Percentiles rank a stretch among this genome's conserved stretches.
phyloP scores from a whole-genome alignment of 495 filamentous ascomycete species.

The Aspergillus avenaceus region DNA sequence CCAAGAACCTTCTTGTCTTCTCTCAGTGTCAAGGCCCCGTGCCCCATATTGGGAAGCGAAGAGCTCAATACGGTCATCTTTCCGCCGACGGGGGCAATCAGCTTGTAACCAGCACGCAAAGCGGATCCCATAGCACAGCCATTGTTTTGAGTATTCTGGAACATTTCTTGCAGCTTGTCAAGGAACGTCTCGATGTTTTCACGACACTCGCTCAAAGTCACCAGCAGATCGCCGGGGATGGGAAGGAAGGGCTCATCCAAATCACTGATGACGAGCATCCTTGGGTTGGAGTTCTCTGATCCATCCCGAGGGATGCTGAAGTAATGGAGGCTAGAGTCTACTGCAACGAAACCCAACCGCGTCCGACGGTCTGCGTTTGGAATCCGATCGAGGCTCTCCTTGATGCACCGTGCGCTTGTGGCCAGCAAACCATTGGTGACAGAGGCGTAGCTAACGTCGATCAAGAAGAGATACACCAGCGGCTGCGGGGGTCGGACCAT shows the following conservation, averaged over 20 bases:
- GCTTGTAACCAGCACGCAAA: conserved; percentile 86
- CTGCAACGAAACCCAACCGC: conserved; percentile 88
- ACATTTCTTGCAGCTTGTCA: conserved; percentile 90
- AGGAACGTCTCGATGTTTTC: conserved; percentile 89
- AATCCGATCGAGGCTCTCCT: conserved; percentile 94
- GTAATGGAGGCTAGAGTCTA: conserved; percentile 93
- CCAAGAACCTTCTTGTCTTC: conserved; percentile 97
- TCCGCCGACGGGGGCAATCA: conserved; percentile 88
- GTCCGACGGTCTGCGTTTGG: conserved; percentile 94
- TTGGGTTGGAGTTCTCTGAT: conserved; percentile 74
- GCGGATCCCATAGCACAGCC: conserved; percentile 91
- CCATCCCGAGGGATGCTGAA: conserved; percentile 88
- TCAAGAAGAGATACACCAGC: conserved; percentile 94
- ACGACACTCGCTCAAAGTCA: conserved; percentile 84
- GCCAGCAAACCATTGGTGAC: conserved; percentile 92
- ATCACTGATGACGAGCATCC: conserved; percentile 93
- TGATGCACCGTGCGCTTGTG: conserved; percentile 87
- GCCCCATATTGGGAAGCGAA: conserved; percentile 84
- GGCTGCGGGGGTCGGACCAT: conserved; percentile 98
- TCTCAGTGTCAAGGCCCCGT: conserved; percentile 86
- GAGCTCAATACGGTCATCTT: conserved; percentile 91
- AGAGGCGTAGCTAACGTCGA: conserved; percentile 91
- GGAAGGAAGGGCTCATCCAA: conserved; percentile 96
- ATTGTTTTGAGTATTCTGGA: conserved; percentile 84
- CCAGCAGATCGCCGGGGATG: conserved; percentile 86